phyloP scores from a whole-genome alignment of 2,329 filamentous ascomycete species.

The Fusarium tricinctum region DNA sequence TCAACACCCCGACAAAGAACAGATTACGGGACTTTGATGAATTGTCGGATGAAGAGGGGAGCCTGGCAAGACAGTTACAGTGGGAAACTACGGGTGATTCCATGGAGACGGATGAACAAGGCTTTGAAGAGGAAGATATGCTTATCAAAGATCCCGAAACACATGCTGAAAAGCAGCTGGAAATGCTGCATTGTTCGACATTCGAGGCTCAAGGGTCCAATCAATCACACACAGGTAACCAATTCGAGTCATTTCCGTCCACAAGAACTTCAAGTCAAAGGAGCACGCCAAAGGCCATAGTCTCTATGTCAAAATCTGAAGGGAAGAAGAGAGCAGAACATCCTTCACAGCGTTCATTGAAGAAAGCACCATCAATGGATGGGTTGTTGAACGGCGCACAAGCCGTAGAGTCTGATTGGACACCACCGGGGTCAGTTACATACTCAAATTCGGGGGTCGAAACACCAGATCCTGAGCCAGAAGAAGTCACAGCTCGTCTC shows the following conservation, averaged over 20 bases:
- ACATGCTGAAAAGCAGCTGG: not conserved
- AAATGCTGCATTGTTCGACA: not conserved
- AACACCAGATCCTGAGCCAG: constrained; percentile 13
- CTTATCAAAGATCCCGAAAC: not conserved
- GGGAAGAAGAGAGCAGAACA: constrained; percentile 8
- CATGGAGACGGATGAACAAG: constrained; percentile 11
- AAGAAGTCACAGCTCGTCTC: not conserved
- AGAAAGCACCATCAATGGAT: not conserved
- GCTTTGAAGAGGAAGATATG: not conserved
- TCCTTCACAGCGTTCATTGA: not conserved
- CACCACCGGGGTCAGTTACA: constrained; percentile 6
- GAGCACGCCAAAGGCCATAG: constrained; percentile 20
- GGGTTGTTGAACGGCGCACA: not conserved
- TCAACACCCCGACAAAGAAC: constrained; percentile 56
- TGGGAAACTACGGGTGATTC: constrained; percentile 39
- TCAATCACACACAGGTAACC: constrained; percentile 5
- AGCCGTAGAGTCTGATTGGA: constrained; percentile 13
- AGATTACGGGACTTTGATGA: constrained; percentile 51
- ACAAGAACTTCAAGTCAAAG: constrained; percentile 12
- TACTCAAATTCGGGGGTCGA: constrained; percentile 23
- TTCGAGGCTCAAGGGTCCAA: not conserved
- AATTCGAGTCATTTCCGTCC: constrained; percentile 14
- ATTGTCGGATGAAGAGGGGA: constrained; percentile 50
- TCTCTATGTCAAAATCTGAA: not conserved
- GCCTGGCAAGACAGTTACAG: constrained; percentile 49